A percentile compares a stretch with the other conserved stretches of the same genome.
These are phyloP conservation scores for Clarireedia paspali DNA, from an alignment of 2,329 filamentous ascomycete genomes.

Conservation along the genomic window DNA sequence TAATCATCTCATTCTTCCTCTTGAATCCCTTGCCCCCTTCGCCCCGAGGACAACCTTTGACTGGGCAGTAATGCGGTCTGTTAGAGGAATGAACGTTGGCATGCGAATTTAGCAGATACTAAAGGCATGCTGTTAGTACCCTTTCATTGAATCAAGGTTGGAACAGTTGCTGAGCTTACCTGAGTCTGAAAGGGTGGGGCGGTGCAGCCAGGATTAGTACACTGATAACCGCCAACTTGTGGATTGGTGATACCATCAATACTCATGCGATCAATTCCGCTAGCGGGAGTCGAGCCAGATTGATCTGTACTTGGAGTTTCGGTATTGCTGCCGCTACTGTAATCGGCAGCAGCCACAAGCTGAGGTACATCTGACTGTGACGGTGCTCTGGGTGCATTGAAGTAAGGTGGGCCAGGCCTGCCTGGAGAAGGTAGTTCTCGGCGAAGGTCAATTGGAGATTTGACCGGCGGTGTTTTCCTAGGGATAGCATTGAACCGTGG, in stretches of 20 bases:
- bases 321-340: conserved; percentile 29
- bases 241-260: conserved; percentile 51
- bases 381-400: conserved; percentile 14
- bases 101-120: conserved; percentile 70
- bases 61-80: conserved; percentile 58
- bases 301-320: conserved; percentile 42
- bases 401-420: conserved; percentile 12
- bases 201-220: conserved; percentile 55
- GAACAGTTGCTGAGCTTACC: conserved; percentile 31
- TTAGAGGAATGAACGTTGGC: conserved; percentile 62
- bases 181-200: conserved; percentile 71
- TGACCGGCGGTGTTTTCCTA: conserved; percentile 25
- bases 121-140: conserved; percentile 16
- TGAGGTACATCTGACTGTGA: conserved; percentile 22
- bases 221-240: conserved; percentile 47
- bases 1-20: conserved; percentile 66
- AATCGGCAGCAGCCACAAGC: conserved; percentile 22
- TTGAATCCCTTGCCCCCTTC: conserved; percentile 63
- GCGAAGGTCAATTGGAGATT: conserved; percentile 31
- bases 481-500: conserved; percentile 18
- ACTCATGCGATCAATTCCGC: conserved; percentile 46
- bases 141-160: background rate
- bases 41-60: conserved; percentile 53
- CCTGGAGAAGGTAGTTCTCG: conserved; percentile 35
- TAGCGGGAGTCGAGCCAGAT: conserved; percentile 36